phyloP scores from a whole-genome alignment of 2,329 filamentous ascomycete genomes.

The Amauroascus verrucosus region DNA sequence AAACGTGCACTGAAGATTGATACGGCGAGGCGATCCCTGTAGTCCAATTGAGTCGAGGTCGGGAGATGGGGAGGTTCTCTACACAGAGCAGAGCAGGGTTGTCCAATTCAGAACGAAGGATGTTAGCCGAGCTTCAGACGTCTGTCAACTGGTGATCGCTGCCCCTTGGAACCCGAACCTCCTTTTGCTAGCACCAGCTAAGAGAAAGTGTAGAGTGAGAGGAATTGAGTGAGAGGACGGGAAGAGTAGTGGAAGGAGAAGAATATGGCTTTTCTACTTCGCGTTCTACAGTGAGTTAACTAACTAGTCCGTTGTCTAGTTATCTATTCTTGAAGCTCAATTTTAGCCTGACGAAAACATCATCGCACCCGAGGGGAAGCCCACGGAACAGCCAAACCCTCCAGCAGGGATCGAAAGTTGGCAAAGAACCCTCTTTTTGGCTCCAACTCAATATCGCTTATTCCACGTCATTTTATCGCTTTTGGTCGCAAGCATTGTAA shows the following conservation, averaged over 20 bases:
- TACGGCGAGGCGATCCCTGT: background rate
- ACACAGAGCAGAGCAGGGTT: background rate
- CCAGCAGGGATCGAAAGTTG: background rate
- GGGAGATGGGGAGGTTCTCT: background rate
- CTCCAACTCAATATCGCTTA: background rate
- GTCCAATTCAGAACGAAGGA: background rate
- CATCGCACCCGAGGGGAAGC: background rate
- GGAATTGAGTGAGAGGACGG: background rate
- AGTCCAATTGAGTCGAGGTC: background rate
- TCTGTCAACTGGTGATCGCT: background rate
- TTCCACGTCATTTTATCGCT: no score
- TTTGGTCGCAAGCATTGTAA: no score
- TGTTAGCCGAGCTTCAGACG: background rate
- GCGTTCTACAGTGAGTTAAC: background rate
- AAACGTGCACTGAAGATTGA: background rate
- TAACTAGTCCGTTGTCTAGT: background rate
- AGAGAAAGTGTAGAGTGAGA: background rate
- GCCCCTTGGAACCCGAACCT: no score
- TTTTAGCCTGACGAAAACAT: background rate
- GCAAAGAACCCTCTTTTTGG: background rate
- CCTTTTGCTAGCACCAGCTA: no score
- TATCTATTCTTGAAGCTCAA: no score
- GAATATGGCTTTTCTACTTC: no score
- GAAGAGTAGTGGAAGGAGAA: background rate
- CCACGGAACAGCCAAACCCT: background rate